Conservation (phyloP, 2,329 filamentous ascomycete genomes). For the Cladophialophora yegresii region DNA sequence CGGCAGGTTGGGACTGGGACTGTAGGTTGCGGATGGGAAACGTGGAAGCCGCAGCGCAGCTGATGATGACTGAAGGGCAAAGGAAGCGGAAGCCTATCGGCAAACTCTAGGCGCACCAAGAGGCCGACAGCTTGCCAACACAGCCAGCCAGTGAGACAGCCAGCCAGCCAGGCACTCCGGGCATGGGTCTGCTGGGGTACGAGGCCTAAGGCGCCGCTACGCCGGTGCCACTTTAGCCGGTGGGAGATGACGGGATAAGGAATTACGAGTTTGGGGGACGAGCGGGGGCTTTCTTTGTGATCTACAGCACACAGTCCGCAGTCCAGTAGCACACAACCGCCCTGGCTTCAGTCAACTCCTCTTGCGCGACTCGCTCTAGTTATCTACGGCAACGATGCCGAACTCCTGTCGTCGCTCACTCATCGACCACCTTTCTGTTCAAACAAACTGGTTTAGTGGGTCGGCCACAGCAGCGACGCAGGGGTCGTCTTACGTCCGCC, state of each 20-base stretch:
- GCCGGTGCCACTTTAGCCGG: background rate
- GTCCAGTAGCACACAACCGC: background rate
- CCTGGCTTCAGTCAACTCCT: background rate
- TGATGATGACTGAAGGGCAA: constrained; percentile 7
- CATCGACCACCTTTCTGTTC: background rate
- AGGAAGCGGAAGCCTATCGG: constrained; percentile 15
- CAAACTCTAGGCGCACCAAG: constrained; percentile 9
- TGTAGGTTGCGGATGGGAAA: constrained; percentile 13
- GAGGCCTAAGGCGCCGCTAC: background rate
- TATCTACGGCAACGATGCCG: background rate
- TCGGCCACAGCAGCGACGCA: background rate
- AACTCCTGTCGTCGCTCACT: background rate
- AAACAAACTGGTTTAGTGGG: background rate
- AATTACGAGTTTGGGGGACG: background rate
- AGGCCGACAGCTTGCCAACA: constrained; percentile 17
- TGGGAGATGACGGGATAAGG: constrained; percentile 12
- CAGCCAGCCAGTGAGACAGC: constrained; percentile 11
- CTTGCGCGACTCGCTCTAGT: background rate
- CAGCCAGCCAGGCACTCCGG: constrained; percentile 10
- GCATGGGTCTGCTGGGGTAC: background rate
- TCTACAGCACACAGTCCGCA: background rate
- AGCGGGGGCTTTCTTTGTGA: background rate
- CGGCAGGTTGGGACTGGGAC: constrained; percentile 4
- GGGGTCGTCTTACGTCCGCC: background rate
- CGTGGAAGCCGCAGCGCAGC: constrained; percentile 8